Percentiles rank a stretch among this genome's conserved stretches.
Conservation (phyloP, 2,329 filamentous ascomycete genomes). For the Didymella lethalis region DNA sequence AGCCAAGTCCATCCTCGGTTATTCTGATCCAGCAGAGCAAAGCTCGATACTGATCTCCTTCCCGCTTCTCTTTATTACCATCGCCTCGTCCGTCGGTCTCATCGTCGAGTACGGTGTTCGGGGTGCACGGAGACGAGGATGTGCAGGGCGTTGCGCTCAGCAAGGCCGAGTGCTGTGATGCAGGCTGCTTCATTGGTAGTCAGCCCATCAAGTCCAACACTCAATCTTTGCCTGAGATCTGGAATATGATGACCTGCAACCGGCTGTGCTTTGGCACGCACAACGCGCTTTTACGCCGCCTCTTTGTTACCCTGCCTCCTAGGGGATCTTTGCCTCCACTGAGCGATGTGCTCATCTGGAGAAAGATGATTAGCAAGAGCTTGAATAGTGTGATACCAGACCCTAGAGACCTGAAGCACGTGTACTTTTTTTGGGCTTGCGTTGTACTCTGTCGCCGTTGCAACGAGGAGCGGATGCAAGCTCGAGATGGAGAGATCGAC, state of each 20-base stretch:
- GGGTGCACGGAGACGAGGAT: background rate
- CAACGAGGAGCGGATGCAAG: too few relatives aligned
- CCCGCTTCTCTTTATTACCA: background rate
- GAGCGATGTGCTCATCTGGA: background rate
- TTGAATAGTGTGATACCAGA: background rate
- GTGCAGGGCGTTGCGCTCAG: background rate
- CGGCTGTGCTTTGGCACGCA: background rate
- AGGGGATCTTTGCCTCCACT: too few relatives aligned
- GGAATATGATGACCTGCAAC: too few relatives aligned
- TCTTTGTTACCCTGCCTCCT: background rate
- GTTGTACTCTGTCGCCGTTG: too few relatives aligned
- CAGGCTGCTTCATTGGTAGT: background rate
- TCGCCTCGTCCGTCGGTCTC: background rate
- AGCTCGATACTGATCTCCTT: slow-evolving; percentile 5
- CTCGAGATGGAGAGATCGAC: too few relatives aligned
- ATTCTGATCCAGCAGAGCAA: slow-evolving; percentile 6
- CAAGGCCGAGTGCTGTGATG: background rate
- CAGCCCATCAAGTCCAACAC: background rate
- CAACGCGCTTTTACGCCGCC: background rate
- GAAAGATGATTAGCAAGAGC: background rate
- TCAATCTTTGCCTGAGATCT: background rate
- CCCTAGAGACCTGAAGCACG: too few relatives aligned
- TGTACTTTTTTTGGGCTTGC: too few relatives aligned
- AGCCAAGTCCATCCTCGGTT: slow-evolving; percentile 2
- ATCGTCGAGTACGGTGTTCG: background rate